phyloP scores from a whole-genome alignment of 1,139 yeast genomes.

The Diutina siamensis region DNA sequence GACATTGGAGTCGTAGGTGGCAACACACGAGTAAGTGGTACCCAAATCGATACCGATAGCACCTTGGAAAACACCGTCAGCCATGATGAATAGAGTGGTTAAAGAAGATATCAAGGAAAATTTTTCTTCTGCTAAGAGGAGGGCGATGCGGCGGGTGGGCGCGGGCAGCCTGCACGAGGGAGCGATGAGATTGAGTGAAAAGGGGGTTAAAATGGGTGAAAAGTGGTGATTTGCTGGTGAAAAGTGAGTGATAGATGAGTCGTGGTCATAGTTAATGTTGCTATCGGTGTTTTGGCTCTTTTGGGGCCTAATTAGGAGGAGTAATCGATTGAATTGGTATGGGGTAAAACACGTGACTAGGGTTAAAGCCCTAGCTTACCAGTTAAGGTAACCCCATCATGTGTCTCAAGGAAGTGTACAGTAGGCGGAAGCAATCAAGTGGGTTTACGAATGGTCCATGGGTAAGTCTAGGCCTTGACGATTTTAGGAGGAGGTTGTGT shows the following conservation, averaged over 20 bases:
- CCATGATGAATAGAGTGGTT: conserved; percentile 31
- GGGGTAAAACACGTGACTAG: neutral
- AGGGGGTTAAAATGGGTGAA: neutral
- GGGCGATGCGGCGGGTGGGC: neutral
- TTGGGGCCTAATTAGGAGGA: neutral
- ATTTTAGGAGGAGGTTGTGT: too few species aligned
- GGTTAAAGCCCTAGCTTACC: neutral
- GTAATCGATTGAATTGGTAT: neutral
- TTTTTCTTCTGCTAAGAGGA: neutral
- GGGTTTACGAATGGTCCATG: too few species aligned
- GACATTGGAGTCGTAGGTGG: conserved; percentile 83
- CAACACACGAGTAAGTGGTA: conserved; percentile 98
- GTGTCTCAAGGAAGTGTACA: too few species aligned
- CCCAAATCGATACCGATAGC: conserved; percentile 99
- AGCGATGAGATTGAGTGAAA: neutral
- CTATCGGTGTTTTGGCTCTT: neutral
- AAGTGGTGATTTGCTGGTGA: neutral
- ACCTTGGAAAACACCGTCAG: conserved; percentile 99
- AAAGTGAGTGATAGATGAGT: neutral
- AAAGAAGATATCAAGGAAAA: neutral
- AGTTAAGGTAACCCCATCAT: too few species aligned
- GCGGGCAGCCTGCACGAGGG: neutral
- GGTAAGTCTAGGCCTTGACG: too few species aligned
- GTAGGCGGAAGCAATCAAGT: too few species aligned
- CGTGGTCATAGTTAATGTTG: neutral